Percentiles rank a stretch among this genome's conserved stretches.
These are phyloP conservation scores for Penicillium odoratum DNA, from an alignment of 495 filamentous ascomycete species.

Conservation along the genomic window DNA sequence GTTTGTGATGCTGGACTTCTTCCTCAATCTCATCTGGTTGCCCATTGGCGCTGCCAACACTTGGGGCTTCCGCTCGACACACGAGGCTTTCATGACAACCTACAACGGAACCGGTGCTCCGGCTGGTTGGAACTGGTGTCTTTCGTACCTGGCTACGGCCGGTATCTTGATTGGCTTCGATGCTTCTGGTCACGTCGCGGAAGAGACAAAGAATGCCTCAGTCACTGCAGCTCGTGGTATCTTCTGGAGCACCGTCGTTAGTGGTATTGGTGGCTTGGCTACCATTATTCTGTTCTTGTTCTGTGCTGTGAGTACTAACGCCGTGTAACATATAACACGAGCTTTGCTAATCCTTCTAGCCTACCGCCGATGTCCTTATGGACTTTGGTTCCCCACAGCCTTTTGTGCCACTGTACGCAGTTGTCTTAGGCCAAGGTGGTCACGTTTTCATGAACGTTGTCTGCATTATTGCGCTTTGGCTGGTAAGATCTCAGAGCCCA, in stretches of 20 bases:
- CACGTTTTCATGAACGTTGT: conserved; percentile 57
- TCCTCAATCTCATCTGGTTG: conserved; percentile 58
- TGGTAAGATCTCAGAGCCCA: conserved; percentile 30
- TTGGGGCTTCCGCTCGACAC: conserved; percentile 54
- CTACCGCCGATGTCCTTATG: conserved; percentile 39
- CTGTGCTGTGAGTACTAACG: conserved; percentile 43
- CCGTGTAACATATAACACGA: background rate
- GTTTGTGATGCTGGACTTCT: conserved; percentile 54
- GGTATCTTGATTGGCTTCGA: conserved; percentile 60
- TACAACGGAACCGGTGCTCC: conserved; percentile 59
- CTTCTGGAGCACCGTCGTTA: conserved; percentile 54
- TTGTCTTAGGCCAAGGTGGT: conserved; percentile 51
- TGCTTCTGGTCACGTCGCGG: conserved; percentile 55
- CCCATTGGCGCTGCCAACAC: conserved; percentile 53
- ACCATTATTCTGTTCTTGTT: conserved; percentile 58
- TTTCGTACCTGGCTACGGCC: conserved; percentile 58
- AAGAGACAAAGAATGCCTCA: conserved; percentile 58
- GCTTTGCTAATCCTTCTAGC: conserved; percentile 24
- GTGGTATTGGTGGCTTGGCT: conserved; percentile 49
- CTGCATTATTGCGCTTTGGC: conserved; percentile 51
- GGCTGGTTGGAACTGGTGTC: conserved; percentile 59
- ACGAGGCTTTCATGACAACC: conserved; percentile 57
- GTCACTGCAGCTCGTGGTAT: conserved; percentile 55
- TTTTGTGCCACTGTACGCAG: conserved; percentile 54
- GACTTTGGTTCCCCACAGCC: conserved; percentile 52